phyloP scores from a whole-genome alignment of 108 stramenopile species.

The Aurantiochytrium sp. region DNA sequence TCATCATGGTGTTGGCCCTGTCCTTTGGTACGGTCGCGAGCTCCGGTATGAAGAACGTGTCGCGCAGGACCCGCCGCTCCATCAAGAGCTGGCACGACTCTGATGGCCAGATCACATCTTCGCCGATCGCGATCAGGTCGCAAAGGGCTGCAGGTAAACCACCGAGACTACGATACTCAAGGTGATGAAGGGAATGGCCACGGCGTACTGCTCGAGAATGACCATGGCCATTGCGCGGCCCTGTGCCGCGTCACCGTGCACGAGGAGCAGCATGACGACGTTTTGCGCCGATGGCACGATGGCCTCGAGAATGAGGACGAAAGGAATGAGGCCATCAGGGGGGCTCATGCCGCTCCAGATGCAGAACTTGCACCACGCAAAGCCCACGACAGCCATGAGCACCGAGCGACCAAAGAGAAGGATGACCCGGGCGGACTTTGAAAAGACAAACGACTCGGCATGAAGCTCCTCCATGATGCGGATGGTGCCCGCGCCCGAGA shows the following conservation, averaged over 20 bases:
- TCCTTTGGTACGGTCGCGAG: no score
- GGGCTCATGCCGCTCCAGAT: background rate
- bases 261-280: slow-evolving; percentile 5
- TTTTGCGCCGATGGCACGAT: slow-evolving; percentile 4
- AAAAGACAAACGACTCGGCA: background rate
- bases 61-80: no score
- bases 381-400: background rate
- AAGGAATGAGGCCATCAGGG: background rate
- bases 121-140: no score
- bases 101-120: no score
- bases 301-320: slow-evolving; percentile 14
- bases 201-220: slow-evolving; percentile 15
- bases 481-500: slow-evolving; percentile 17
- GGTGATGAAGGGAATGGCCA: background rate
- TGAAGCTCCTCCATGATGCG: slow-evolving; percentile 20
- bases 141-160: background rate
- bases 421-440: background rate
- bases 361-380: background rate
- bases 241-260: background rate
- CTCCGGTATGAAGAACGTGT: no score
- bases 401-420: background rate
- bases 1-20: no score
- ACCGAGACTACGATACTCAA: background rate
- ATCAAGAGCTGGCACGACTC: background rate
- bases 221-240: slow-evolving; percentile 3